Evolutionary conservation across 768 basidiomycete species (phyloP).

Genomic region (Hericium erinaceus): DNA sequence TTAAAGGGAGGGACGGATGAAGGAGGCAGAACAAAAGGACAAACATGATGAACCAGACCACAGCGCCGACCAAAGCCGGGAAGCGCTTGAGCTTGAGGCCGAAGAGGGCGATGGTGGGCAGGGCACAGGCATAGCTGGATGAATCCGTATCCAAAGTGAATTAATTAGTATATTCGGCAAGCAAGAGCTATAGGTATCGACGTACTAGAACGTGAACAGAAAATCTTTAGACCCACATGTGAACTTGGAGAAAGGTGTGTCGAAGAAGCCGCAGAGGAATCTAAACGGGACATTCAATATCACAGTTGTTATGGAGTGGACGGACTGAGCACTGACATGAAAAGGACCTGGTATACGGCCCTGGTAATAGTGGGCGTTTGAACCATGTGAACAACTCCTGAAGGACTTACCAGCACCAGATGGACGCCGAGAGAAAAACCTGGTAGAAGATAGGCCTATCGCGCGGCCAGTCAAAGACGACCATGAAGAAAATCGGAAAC

Average conservation of each 20-base stretch:
- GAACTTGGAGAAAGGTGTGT: constrained; percentile 20
- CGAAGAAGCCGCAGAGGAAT: constrained; percentile 35
- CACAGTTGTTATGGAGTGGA: no score
- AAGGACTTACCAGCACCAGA: constrained; percentile 53
- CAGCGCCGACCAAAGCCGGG: constrained; percentile 51
- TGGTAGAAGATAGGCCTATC: constrained; percentile 54
- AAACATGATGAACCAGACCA: constrained; percentile 44
- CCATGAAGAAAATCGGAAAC: constrained; percentile 52
- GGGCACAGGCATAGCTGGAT: constrained; percentile 24
- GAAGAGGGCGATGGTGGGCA: constrained; percentile 63
- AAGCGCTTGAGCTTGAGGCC: constrained; percentile 59
- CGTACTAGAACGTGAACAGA: constrained; percentile 28
- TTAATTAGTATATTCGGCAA: neutral
- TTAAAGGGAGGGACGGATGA: neutral
- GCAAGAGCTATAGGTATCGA: neutral
- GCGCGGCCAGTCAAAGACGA: constrained; percentile 66
- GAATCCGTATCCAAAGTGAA: neutral
- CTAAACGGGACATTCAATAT: constrained; percentile 14
- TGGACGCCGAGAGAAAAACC: constrained; percentile 41
- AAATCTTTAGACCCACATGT: constrained; percentile 36
- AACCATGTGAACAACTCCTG: neutral
- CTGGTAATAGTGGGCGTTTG: constrained; percentile 22
- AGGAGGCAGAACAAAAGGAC: constrained; percentile 17
- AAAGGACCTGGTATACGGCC: constrained; percentile 51
- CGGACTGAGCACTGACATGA: constrained; percentile 23